Evolutionary conservation across 208 protist species (phyloP).

Genomic region (Trypanosoma lewisi): DNA sequence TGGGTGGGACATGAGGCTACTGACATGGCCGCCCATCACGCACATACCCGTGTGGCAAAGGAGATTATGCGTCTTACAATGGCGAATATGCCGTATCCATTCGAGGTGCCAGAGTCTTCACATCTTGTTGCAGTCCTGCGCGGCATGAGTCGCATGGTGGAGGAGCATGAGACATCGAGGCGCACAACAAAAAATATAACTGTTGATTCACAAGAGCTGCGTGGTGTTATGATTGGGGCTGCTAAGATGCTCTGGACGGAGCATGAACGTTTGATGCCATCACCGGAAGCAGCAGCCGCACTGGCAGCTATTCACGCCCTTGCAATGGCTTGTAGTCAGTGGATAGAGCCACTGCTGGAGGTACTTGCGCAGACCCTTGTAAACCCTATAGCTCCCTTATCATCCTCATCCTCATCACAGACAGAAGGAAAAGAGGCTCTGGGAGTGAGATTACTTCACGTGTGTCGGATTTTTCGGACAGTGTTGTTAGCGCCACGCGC

Average conservation of each 20-base stretch:
- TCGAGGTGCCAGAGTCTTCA: slow-evolving; percentile 49
- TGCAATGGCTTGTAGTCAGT: slow-evolving; percentile 41
- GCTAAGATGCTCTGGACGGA: slow-evolving; percentile 62
- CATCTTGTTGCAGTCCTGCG: slow-evolving; percentile 60
- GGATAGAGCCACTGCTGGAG: slow-evolving; percentile 64
- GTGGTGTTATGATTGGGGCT: slow-evolving; percentile 49
- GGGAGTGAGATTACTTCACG: slow-evolving; percentile 50
- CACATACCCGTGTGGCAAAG: slow-evolving; percentile 42
- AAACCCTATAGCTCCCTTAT: slow-evolving; percentile 30
- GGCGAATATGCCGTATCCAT: slow-evolving; percentile 39
- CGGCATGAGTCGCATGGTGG: slow-evolving; percentile 32
- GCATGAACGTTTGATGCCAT: slow-evolving; percentile 38
- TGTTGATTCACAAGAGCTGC: slow-evolving; percentile 41
- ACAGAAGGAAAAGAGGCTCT: slow-evolving; percentile 15
- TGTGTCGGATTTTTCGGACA: slow-evolving; percentile 43
- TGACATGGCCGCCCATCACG: slow-evolving; percentile 32
- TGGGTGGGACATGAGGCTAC: slow-evolving; percentile 48
- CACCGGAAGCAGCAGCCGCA: slow-evolving; percentile 42
- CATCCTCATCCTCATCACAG: slow-evolving; percentile 1
- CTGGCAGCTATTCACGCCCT: slow-evolving; percentile 59
- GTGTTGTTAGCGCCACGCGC: slow-evolving; percentile 44
- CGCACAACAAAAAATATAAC: slow-evolving; percentile 24
- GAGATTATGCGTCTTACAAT: slow-evolving; percentile 57
- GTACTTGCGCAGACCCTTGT: slow-evolving; percentile 46
- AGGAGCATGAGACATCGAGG: background rate